Evolutionary conservation across 2,329 filamentous ascomycete genomes (phyloP).

Genomic region (Botrytis pseudocinerea): DNA sequence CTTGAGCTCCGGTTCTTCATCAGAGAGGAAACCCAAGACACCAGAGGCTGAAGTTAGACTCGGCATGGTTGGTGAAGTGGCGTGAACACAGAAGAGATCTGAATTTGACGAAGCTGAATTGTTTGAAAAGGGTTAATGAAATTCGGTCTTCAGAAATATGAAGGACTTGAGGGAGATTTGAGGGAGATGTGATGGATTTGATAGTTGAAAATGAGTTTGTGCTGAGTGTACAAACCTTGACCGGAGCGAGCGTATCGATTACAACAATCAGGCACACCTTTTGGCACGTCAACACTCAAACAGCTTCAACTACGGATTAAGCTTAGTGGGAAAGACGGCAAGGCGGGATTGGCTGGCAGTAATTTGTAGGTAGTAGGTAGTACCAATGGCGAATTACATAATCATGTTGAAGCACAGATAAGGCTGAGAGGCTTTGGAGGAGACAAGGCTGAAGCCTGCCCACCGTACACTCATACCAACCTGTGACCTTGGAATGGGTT

Average conservation of each 20-base stretch:
- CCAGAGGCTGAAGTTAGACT: conserved; percentile 92
- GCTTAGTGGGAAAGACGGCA: neutral
- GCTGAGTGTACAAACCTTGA: neutral
- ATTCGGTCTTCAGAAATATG: neutral
- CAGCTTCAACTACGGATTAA: conserved; percentile 15
- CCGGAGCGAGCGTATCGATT: neutral
- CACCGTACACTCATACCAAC: too few relatives aligned
- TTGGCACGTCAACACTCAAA: conserved; percentile 22
- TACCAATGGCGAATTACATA: neutral
- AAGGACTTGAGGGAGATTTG: neutral
- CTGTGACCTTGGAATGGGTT: too few relatives aligned
- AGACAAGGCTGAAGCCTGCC: neutral
- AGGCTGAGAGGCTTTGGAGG: neutral
- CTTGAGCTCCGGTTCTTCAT: conserved; percentile 91
- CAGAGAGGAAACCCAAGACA: conserved; percentile 90
- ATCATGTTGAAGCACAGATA: neutral
- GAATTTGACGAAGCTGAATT: neutral
- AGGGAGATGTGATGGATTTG: conserved; percentile 4
- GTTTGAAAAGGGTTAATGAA: conserved; percentile 1
- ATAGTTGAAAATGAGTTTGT: neutral
- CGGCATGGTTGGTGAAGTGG: conserved; percentile 62
- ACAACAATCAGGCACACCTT: conserved; percentile 22
- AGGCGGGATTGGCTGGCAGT: neutral
- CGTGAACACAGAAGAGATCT: neutral
- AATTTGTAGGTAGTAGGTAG: neutral